A percentile compares a stretch with the other conserved stretches of the same genome.
Conservation (phyloP, 495 filamentous ascomycete species). For the Penicillium waksmanii region DNA sequence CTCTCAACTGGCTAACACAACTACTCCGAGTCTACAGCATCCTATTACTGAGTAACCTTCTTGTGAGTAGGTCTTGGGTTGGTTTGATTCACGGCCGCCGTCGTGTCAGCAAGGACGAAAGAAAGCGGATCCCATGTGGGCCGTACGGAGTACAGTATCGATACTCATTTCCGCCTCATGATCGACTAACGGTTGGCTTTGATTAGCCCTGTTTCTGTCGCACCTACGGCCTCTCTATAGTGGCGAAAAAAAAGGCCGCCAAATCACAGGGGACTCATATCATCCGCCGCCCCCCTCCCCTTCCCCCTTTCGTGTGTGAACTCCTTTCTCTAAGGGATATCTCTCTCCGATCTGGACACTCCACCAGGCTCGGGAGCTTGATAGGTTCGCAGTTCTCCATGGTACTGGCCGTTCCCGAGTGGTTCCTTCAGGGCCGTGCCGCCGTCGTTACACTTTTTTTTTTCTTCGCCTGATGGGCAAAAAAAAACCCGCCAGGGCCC, state of each 20-base stretch:
- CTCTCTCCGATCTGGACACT: conserved; percentile 4
- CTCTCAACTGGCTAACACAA: background rate
- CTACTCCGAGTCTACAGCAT: background rate
- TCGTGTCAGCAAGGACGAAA: background rate
- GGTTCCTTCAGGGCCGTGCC: conserved; percentile 4
- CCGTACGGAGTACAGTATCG: conserved; percentile 19
- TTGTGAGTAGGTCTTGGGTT: background rate
- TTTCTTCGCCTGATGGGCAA: background rate
- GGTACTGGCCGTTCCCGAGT: background rate
- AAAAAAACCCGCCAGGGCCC: background rate
- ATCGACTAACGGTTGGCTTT: conserved; percentile 25
- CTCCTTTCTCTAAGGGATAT: conserved; percentile 5
- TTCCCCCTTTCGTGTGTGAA: background rate
- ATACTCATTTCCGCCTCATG: conserved; percentile 21
- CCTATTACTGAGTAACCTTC: background rate
- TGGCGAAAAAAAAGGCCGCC: conserved; percentile 28
- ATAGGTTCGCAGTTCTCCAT: background rate
- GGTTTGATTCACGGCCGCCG: background rate
- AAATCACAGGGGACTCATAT: conserved; percentile 27
- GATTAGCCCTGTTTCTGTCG: conserved; percentile 23
- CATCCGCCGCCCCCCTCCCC: conserved; percentile 10
- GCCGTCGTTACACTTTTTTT: conserved; percentile 8
- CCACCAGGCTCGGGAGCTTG: background rate
- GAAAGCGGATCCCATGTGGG: conserved; percentile 9
- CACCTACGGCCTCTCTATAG: conserved; percentile 23